phyloP scores from a whole-genome alignment of 805 yeast species.

The Groenewaldozyma salmanticensis region DNA sequence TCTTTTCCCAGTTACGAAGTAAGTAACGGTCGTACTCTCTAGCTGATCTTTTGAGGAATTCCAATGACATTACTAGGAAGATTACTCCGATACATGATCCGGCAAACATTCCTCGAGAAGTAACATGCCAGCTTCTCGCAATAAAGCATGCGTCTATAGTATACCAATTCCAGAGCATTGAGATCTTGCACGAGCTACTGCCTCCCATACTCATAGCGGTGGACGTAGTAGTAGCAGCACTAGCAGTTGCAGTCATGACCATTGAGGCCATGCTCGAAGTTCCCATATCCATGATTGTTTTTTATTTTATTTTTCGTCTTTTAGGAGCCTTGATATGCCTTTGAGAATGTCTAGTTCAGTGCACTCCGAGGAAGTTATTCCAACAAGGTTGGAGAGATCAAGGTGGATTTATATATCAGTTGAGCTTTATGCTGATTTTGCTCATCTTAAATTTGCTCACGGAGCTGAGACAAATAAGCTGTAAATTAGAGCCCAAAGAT shows the following conservation, averaged over 20 bases:
- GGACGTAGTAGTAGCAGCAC: slow-evolving; percentile 7
- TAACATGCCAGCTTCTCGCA: slow-evolving; percentile 54
- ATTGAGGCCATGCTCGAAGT: slow-evolving; percentile 2
- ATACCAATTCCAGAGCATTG: slow-evolving; percentile 69
- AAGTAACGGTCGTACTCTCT: slow-evolving; percentile 34
- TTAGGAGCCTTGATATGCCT: too few relatives aligned
- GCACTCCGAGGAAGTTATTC: too few relatives aligned
- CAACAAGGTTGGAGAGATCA: too few relatives aligned
- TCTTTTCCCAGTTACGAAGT: slow-evolving; percentile 14
- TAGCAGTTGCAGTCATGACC: slow-evolving; percentile 7
- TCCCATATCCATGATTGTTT: slow-evolving; percentile 12
- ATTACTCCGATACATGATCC: slow-evolving; percentile 69
- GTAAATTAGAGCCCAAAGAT: too few relatives aligned
- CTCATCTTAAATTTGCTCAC: too few relatives aligned
- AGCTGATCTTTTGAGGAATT: slow-evolving; percentile 46
- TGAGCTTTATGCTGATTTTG: too few relatives aligned
- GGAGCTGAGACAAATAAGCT: too few relatives aligned
- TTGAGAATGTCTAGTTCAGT: too few relatives aligned
- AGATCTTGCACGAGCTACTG: slow-evolving; percentile 27
- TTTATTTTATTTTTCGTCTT: too few relatives aligned
- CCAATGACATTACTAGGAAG: slow-evolving; percentile 45
- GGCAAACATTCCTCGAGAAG: slow-evolving; percentile 50
- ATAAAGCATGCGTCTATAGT: slow-evolving; percentile 59
- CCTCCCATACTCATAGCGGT: slow-evolving; percentile 11
- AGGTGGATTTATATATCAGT: too few relatives aligned